Base-by-base conservation (phyloP, 768 basidiomycete genomes). In the Trametes elegans region DNA sequence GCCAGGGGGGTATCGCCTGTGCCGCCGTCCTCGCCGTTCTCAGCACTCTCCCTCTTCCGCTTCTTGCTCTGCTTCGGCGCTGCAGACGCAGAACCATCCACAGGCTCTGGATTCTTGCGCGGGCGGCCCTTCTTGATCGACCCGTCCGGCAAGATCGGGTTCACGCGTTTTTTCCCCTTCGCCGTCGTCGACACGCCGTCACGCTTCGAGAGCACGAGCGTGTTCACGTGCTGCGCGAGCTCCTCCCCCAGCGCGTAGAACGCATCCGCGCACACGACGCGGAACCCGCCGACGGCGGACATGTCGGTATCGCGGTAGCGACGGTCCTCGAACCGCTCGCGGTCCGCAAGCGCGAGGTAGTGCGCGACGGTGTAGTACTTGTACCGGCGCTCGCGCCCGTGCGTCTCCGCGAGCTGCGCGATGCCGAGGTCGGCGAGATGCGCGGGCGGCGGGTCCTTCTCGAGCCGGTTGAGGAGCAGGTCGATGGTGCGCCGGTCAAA, bases 401-500 rank as follows among this genome's bases (percentile, higher is more conserved):
- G 77, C 0, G 83, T 90, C 71, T 97, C 95, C 79, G 87, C 86
- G 26, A 90, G 68, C 32, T 84, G 81, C 19, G 80, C 79, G 45
- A 91, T 80, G 24, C 83, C 79, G 35, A 90, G 74, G 67, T 93
- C 88, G 47, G 75, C 74, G 13, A 94, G 79, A 68, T 93, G 90
- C 5, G 79, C 56, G 4, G 92, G 92, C 13, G 85, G 83, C 9
- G 74, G 75, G 55, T 66, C 75, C 63, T 78, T 84, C 60, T 84
- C 84, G 19, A 88, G 81, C 39, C 88, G 82, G 14, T 79, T 76
- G 28, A 94, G 78, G 23, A 92, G 72, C n/a, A 91, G 78, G 66
- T 96, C 93, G 44, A 94, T 77, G 1, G 87, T 91, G 24, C 93
- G 85, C 64, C 80, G 82, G 68, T 94, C 89, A 56, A 93, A 88